A percentile compares a stretch with the other conserved stretches of the same genome.
Conservation (phyloP, 179 eudicot species). For the Beta macrorhiza region DNA sequence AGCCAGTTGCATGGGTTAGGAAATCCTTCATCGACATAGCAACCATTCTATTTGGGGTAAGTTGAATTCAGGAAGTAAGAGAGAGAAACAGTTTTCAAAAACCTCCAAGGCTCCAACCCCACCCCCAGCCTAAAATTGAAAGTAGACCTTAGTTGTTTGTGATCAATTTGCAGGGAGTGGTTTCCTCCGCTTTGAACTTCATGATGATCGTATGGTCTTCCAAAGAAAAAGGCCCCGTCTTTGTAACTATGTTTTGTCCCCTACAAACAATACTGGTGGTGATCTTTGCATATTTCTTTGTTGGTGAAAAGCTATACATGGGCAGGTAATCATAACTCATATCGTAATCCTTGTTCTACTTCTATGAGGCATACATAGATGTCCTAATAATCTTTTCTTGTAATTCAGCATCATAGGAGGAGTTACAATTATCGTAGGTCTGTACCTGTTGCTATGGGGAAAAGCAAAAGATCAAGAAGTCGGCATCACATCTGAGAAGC, state of each 20-base stretch:
- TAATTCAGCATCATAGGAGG: constrained; percentile 48
- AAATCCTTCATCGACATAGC: constrained; percentile 37
- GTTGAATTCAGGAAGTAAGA: constrained; percentile 10
- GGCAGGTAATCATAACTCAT: constrained; percentile 37
- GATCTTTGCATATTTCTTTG: constrained; percentile 42
- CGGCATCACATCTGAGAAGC: constrained; percentile 25
- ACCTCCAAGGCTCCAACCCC: not conserved
- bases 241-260: constrained; percentile 50
- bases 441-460: constrained; percentile 49
- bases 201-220: constrained; percentile 43
- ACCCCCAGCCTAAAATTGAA: not conserved
- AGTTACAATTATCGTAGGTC: constrained; percentile 36
- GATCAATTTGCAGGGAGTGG: constrained; percentile 41
- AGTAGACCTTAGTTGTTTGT: not conserved
- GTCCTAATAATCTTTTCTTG: constrained; percentile 2
- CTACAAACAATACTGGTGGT: constrained; percentile 46
- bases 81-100: not conserved
- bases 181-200: constrained; percentile 47
- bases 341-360: not conserved
- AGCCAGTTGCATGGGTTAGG: constrained; percentile 33
- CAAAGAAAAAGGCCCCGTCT: constrained; percentile 48
- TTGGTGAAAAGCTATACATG: constrained; percentile 42
- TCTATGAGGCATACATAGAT: constrained; percentile 1
- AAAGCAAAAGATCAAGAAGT: constrained; percentile 32
- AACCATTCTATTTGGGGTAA: constrained; percentile 48